A percentile compares a stretch with the other conserved stretches of the same genome.
phyloP scores from a whole-genome alignment of 2,329 filamentous ascomycete species.

The Penicillium sp. region DNA sequence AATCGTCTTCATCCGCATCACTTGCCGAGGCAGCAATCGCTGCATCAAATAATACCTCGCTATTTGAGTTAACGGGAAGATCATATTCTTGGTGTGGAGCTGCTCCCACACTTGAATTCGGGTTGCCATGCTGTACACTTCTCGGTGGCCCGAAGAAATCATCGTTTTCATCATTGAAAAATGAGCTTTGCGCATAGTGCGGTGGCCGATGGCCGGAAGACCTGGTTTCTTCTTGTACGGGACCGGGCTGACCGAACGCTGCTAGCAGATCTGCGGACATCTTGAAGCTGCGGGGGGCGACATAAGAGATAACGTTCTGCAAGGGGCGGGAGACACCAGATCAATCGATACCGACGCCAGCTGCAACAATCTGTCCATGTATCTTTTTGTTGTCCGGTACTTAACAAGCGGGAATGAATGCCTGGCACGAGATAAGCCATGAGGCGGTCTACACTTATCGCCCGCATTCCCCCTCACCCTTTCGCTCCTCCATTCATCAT shows the following conservation, averaged over 20 bases:
- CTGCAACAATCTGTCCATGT: not conserved
- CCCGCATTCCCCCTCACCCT: slow-evolving; percentile 19
- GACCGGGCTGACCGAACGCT: slow-evolving; percentile 44
- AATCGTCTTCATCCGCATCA: slow-evolving; percentile 40
- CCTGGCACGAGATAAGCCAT: slow-evolving; percentile 20
- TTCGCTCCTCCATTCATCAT: slow-evolving; percentile 8
- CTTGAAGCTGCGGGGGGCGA: not conserved
- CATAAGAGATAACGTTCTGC: slow-evolving; percentile 1
- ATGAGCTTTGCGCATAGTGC: slow-evolving; percentile 17
- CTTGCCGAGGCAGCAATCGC: slow-evolving; percentile 28
- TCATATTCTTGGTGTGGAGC: slow-evolving; percentile 14
- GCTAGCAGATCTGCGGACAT: slow-evolving; percentile 58
- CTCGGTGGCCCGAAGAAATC: slow-evolving; percentile 10
- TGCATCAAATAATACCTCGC: slow-evolving; percentile 66
- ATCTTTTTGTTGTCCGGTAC: not conserved
- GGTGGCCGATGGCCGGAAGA: slow-evolving; percentile 8
- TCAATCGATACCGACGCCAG: not conserved
- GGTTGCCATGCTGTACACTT: not conserved
- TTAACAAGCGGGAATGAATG: slow-evolving; percentile 1
- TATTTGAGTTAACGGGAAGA: slow-evolving; percentile 26
- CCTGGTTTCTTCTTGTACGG: slow-evolving; percentile 19
- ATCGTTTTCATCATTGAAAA: slow-evolving; percentile 23
- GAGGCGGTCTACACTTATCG: slow-evolving; percentile 26
- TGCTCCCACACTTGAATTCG: not conserved
- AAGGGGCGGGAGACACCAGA: not conserved